Evolutionary conservation across 2,329 filamentous ascomycete species (phyloP).

Genomic region (Grosmannia clavigera): DNA sequence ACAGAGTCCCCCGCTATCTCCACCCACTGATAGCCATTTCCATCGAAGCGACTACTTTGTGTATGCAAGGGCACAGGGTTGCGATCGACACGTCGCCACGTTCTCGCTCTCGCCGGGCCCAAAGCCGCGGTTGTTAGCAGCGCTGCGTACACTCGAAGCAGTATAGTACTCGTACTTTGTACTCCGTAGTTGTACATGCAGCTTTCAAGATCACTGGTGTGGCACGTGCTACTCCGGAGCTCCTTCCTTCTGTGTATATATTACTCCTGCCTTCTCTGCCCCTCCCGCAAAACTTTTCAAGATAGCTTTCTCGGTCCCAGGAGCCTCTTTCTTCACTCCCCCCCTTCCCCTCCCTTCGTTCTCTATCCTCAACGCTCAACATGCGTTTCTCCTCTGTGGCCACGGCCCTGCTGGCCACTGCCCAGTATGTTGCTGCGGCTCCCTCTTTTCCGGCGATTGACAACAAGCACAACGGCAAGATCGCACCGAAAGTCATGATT

Average conservation of each 20-base stretch:
- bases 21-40: background rate
- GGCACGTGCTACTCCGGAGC: background rate
- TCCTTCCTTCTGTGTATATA: background rate
- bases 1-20: background rate
- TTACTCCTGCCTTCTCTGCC: background rate
- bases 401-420: conserved; percentile 6
- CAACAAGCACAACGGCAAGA: conserved; percentile 11
- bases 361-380: background rate
- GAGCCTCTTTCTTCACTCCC: background rate
- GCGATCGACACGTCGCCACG: background rate
- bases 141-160: too few relatives aligned
- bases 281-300: background rate
- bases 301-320: background rate
- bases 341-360: background rate
- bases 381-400: conserved; percentile 9
- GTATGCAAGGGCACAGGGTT: background rate
- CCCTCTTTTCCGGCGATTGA: background rate
- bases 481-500: conserved; percentile 49
- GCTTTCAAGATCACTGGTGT: background rate
- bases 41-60: too few relatives aligned
- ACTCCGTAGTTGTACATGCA: too few relatives aligned
- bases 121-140: too few relatives aligned
- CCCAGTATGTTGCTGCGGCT: conserved; percentile 2
- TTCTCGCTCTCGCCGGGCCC: background rate
- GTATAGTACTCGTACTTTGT: too few relatives aligned